Evolutionary conservation across 2,329 filamentous ascomycete genomes (phyloP).

Genomic region (Tricladium varicosporioides): DNA sequence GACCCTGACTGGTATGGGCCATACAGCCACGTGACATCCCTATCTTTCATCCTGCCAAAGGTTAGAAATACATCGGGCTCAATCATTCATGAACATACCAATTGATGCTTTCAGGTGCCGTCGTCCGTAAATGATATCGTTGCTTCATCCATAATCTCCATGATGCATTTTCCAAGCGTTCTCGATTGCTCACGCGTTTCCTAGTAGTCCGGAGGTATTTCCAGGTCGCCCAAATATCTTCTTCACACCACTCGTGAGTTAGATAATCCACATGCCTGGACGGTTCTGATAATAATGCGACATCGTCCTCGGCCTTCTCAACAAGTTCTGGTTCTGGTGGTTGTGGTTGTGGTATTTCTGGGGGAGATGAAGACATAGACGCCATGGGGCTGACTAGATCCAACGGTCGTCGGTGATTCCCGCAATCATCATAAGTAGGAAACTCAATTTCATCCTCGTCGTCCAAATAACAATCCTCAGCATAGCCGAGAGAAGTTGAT

Average conservation of each 20-base stretch:
- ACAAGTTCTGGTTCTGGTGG: neutral
- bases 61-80: neutral
- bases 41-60: constrained; percentile 6
- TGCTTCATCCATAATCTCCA: constrained; percentile 95
- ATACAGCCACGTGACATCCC: constrained; percentile 53
- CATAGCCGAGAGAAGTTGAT: neutral
- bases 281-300: neutral
- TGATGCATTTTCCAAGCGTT: constrained; percentile 85
- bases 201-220: constrained; percentile 80
- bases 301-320: constrained; percentile 4
- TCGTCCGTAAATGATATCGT: constrained; percentile 79
- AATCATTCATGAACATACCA: constrained; percentile 48
- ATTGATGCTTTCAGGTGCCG: constrained; percentile 85
- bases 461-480: neutral
- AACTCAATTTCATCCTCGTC: constrained; percentile 7
- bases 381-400: neutral
- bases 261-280: constrained; percentile 78
- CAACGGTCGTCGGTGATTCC: neutral
- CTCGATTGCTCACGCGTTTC: constrained; percentile 74
- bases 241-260: constrained; percentile 91
- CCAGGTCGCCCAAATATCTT: constrained; percentile 97
- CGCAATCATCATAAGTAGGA: constrained; percentile 6
- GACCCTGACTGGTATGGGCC: constrained; percentile 60
- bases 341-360: neutral
- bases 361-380: neutral